These are phyloP conservation scores for Myotisia sp. DNA, from an alignment of 2,329 filamentous ascomycete species.

Conservation along the genomic window DNA sequence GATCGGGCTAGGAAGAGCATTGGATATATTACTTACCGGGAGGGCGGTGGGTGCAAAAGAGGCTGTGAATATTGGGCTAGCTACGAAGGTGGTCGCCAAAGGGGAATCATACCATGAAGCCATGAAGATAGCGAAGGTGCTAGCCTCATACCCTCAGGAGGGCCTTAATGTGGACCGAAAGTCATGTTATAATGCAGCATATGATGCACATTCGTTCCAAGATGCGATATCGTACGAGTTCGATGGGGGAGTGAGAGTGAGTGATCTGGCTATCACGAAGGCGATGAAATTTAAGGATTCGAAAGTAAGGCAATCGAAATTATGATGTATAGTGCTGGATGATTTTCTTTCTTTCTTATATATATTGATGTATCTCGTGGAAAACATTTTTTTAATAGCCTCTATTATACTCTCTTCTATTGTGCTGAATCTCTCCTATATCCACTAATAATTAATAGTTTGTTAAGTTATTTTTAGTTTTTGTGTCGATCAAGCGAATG, in stretches of 20 bases:
- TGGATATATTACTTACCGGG: slow-evolving; percentile 46
- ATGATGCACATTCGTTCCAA: slow-evolving; percentile 35
- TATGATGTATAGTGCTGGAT: slow-evolving; percentile 1
- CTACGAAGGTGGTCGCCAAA: slow-evolving; percentile 38
- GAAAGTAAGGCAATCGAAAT: slow-evolving; percentile 4
- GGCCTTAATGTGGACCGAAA: slow-evolving; percentile 40
- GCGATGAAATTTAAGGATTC: slow-evolving; percentile 8
- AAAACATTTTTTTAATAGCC: no score
- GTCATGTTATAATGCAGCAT: slow-evolving; percentile 38
- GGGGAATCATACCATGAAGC: slow-evolving; percentile 39
- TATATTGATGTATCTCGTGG: no score
- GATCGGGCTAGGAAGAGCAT: slow-evolving; percentile 38
- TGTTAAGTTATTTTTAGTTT: no score
- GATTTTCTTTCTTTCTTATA: no score
- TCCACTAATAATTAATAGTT: no score
- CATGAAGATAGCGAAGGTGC: slow-evolving; percentile 31
- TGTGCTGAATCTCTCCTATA: no score
- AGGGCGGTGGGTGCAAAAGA: slow-evolving; percentile 36
- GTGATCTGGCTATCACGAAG: slow-evolving; percentile 18
- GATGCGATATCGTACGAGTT: slow-evolving; percentile 39
- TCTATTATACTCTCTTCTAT: no score
- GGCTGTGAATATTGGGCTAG: slow-evolving; percentile 39
- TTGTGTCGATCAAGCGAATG: no score
- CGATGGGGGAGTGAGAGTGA: slow-evolving; percentile 29
- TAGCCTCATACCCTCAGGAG: slow-evolving; percentile 38